Conservation (phyloP, 495 filamentous ascomycete species). For the Talaromyces trachyspermus region DNA sequence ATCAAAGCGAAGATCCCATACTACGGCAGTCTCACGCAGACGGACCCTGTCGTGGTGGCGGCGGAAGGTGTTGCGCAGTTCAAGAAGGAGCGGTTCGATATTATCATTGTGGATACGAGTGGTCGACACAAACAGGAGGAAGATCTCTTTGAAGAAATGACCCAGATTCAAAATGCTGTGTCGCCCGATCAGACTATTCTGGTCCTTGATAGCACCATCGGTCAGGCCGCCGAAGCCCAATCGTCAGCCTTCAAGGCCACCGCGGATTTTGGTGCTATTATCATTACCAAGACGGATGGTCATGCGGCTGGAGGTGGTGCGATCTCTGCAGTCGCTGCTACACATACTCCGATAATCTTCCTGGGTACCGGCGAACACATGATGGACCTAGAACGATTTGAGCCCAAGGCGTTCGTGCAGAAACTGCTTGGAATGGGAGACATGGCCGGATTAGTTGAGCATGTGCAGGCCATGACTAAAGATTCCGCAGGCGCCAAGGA, state of each 20-base stretch:
- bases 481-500: slow-evolving; percentile 76
- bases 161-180: slow-evolving; percentile 88
- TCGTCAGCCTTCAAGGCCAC: slow-evolving; percentile 96
- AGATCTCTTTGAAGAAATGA: slow-evolving; percentile 95
- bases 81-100: slow-evolving; percentile 96
- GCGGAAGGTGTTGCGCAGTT: slow-evolving; percentile 95
- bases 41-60: slow-evolving; percentile 88
- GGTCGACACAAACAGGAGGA: slow-evolving; percentile 92
- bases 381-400: slow-evolving; percentile 89
- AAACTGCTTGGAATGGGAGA: slow-evolving; percentile 97
- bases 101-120: slow-evolving; percentile 97
- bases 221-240: slow-evolving; percentile 90
- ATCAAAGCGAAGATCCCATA: slow-evolving; percentile 99
- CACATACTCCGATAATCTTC: slow-evolving; percentile 94
- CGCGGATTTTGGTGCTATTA: slow-evolving; percentile 96
- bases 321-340: slow-evolving; percentile 96
- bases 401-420: slow-evolving; percentile 80
- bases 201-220: slow-evolving; percentile 93
- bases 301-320: slow-evolving; percentile 92
- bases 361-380: slow-evolving; percentile 96
- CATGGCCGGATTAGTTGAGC: slow-evolving; percentile 90
- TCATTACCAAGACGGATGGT: slow-evolving; percentile 97
- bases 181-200: slow-evolving; percentile 96
- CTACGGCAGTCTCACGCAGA: slow-evolving; percentile 91
- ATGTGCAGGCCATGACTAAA: slow-evolving; percentile 92